phyloP scores from a whole-genome alignment of 352 stramenopile species.

The Aphanomyces cochlioides region DNA sequence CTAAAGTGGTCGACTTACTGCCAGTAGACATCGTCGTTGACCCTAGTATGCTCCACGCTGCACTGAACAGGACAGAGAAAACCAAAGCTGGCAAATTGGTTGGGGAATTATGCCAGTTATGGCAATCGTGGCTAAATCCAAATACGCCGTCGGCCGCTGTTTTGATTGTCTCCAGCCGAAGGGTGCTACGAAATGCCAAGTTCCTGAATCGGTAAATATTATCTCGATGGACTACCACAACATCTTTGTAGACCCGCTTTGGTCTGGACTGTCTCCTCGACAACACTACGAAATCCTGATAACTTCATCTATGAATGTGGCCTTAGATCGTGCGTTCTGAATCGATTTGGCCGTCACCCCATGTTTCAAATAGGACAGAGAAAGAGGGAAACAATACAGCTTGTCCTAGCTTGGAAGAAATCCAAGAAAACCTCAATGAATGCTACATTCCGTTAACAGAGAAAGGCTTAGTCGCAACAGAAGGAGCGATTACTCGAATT shows the following conservation, averaged over 20 bases:
- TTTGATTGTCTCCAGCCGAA: slow-evolving; percentile 13
- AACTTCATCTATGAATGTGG: slow-evolving; percentile 20
- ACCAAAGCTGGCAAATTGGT: slow-evolving; percentile 20
- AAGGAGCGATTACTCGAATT: slow-evolving; percentile 6
- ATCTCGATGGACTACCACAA: not conserved
- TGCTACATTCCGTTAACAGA: too few relatives aligned
- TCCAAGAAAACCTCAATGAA: too few relatives aligned
- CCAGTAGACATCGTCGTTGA: slow-evolving; percentile 11
- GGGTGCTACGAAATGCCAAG: slow-evolving; percentile 22
- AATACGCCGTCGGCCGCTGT: not conserved
- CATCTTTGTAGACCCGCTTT: slow-evolving; percentile 12
- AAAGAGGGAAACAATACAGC: too few relatives aligned
- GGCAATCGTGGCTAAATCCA: slow-evolving; percentile 4
- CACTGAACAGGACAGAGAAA: slow-evolving; percentile 19
- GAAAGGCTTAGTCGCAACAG: too few relatives aligned
- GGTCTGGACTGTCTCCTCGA: not conserved
- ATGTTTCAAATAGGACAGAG: too few relatives aligned
- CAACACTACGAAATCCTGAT: not conserved
- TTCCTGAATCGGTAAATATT: slow-evolving; percentile 17
- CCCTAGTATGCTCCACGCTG: not conserved
- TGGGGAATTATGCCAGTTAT: slow-evolving; percentile 10
- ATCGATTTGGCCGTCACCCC: too few relatives aligned
- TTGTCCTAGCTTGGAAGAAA: too few relatives aligned
- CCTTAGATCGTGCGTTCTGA: too few relatives aligned
- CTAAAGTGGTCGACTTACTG: not conserved